Conservation (phyloP, 2,329 filamentous ascomycete genomes). For the Colletotrichum aenigma region DNA sequence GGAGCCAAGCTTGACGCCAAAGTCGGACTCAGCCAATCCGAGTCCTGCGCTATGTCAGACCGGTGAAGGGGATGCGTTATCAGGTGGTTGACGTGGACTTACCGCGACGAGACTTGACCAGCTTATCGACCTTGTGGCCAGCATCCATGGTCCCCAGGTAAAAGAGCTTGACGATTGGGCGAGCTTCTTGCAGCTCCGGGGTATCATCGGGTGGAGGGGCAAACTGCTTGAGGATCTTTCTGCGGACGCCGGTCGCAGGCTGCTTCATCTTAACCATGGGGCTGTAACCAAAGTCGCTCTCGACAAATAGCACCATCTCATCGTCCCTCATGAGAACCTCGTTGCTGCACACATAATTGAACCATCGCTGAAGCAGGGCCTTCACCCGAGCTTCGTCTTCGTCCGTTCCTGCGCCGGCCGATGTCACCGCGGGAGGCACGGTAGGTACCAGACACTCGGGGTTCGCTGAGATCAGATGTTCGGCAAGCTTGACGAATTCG, state of each 20-base stretch:
- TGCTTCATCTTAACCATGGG: constrained; percentile 95
- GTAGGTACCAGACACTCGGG: constrained; percentile 94
- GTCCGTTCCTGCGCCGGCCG: constrained; percentile 92
- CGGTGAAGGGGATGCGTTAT: neutral
- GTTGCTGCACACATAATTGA: constrained; percentile 91
- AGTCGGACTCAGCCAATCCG: constrained; percentile 89
- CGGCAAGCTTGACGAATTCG: constrained; percentile 94
- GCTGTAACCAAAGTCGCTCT: constrained; percentile 98
- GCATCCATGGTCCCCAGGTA: constrained; percentile 95
- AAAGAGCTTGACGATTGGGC: constrained; percentile 92
- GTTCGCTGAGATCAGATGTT: constrained; percentile 96
- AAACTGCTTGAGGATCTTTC: constrained; percentile 98
- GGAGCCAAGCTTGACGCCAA: constrained; percentile 85
- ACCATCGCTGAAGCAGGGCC: constrained; percentile 88
- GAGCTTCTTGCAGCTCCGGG: constrained; percentile 86
- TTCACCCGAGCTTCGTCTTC: constrained; percentile 94
- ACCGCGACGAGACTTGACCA: constrained; percentile 93
- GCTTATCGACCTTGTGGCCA: constrained; percentile 93
- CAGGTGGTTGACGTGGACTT: constrained; percentile 32
- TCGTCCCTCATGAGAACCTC: constrained; percentile 94
- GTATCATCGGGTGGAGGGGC: constrained; percentile 97
- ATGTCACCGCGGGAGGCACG: constrained; percentile 92
- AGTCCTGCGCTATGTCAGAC: constrained; percentile 65
- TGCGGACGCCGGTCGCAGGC: constrained; percentile 90
- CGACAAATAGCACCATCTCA: constrained; percentile 98